A percentile compares a stretch with the other conserved stretches of the same genome.
Evolutionary conservation across 257 asterid genomes (phyloP).

Genomic region (Oldenlandia corymbosa): DNA sequence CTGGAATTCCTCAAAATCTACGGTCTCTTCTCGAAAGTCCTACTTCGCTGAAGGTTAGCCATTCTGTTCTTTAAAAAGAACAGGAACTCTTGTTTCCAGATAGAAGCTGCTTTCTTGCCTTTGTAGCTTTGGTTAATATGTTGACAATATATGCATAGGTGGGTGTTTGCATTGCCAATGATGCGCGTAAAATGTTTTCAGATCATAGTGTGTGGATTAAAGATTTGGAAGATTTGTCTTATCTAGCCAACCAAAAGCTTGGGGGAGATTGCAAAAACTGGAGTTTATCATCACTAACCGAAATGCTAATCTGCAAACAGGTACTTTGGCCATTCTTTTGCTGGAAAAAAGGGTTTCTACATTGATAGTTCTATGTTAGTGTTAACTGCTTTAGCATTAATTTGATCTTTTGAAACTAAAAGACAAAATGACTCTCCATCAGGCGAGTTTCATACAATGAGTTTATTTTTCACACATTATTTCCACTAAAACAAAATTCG

Average conservation of each 20-base stretch:
- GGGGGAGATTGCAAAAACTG: conserved; percentile 57
- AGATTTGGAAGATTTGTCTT: conserved; percentile 57
- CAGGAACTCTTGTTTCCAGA: background rate
- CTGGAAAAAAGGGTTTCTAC: background rate
- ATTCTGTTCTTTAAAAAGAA: background rate
- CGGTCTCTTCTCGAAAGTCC: conserved; percentile 66
- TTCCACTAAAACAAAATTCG: background rate
- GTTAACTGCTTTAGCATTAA: background rate
- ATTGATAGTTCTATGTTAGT: background rate
- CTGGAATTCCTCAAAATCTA: conserved; percentile 68
- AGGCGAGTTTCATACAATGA: too few relatives aligned
- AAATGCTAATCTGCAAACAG: conserved; percentile 64
- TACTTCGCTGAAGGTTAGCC: conserved; percentile 55
- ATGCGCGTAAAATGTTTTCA: conserved; percentile 46
- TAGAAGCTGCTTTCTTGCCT: background rate
- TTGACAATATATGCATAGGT: conserved; percentile 37
- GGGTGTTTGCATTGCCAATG: conserved; percentile 66
- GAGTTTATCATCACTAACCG: conserved; percentile 74
- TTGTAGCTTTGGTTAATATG: conserved; percentile 6
- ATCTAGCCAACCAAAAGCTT: conserved; percentile 64
- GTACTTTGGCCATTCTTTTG: conserved; percentile 31
- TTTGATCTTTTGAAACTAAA: background rate
- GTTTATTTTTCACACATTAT: background rate
- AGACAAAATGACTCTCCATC: too few relatives aligned
- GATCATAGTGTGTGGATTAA: conserved; percentile 60